Evolutionary conservation across 352 stramenopile genomes (phyloP).

Genomic region (Ophiocytium majus): DNA sequence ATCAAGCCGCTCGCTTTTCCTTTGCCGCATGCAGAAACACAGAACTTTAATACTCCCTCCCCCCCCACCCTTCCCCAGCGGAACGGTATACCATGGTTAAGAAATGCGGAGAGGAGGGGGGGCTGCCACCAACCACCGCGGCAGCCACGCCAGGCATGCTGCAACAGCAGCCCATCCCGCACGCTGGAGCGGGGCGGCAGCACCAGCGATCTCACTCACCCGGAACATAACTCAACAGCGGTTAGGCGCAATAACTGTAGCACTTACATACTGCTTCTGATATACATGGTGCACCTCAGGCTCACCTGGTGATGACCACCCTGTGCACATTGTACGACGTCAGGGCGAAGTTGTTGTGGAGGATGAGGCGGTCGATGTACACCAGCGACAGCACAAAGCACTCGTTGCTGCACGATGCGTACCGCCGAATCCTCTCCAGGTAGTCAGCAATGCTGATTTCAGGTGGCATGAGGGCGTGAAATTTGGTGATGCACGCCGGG

Average conservation of each 20-base stretch:
- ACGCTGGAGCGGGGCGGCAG: background rate
- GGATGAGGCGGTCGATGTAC: constrained; percentile 97
- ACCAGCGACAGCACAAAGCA: constrained; percentile 98
- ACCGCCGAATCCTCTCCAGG: constrained; percentile 86
- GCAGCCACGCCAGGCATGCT: too few species aligned
- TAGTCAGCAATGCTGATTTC: constrained; percentile 55
- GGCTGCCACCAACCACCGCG: too few species aligned
- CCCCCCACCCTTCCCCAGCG: too few species aligned
- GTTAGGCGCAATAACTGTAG: too few species aligned
- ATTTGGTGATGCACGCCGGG: constrained; percentile 52
- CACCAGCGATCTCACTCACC: background rate
- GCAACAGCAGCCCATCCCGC: background rate
- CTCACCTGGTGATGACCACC: constrained; percentile 86
- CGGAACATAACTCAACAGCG: too few species aligned
- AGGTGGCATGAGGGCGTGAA: constrained; percentile 51
- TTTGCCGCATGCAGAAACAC: too few species aligned
- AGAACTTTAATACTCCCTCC: too few species aligned
- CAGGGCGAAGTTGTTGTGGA: constrained; percentile 90
- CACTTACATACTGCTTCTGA: too few species aligned
- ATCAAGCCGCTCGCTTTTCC: too few species aligned
- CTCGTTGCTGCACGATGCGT: constrained; percentile 93
- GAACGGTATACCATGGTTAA: too few species aligned
- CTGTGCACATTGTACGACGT: constrained; percentile 96
- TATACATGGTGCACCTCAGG: too few species aligned
- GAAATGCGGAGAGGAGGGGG: too few species aligned